phyloP scores from a whole-genome alignment of 2,329 filamentous ascomycete genomes.

The Alternaria rosae region DNA sequence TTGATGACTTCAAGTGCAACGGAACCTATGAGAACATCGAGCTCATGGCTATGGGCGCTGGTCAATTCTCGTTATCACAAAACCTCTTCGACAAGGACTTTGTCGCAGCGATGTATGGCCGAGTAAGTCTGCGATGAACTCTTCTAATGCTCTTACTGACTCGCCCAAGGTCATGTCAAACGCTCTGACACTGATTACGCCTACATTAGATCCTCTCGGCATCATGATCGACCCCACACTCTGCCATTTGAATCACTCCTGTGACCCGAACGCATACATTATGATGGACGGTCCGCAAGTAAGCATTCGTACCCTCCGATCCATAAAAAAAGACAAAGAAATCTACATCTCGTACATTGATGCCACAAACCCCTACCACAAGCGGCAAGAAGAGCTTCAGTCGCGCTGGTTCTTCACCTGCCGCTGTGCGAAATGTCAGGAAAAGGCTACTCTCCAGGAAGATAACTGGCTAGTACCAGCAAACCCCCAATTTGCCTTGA shows the following conservation, averaged over 20 bases:
- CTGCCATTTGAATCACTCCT: slow-evolving; percentile 68
- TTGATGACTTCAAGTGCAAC: slow-evolving; percentile 55
- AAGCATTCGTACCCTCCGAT: slow-evolving; percentile 59
- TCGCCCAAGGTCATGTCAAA: slow-evolving; percentile 60
- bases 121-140: slow-evolving; percentile 37
- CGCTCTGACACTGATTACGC: slow-evolving; percentile 64
- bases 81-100: slow-evolving; percentile 51
- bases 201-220: slow-evolving; percentile 65
- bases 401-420: slow-evolving; percentile 67
- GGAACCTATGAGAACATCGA: slow-evolving; percentile 56
- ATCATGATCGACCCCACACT: slow-evolving; percentile 65
- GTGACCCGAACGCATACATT: slow-evolving; percentile 65
- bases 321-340: slow-evolving; percentile 64
- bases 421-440: slow-evolving; percentile 60
- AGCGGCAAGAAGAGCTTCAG: slow-evolving; percentile 62
- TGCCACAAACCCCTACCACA: slow-evolving; percentile 58
- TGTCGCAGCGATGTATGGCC: slow-evolving; percentile 55
- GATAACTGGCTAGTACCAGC: slow-evolving; percentile 52
- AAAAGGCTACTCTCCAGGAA: slow-evolving; percentile 46
- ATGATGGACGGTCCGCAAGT: slow-evolving; percentile 63
- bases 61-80: slow-evolving; percentile 59
- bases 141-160: slow-evolving; percentile 27
- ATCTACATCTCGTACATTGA: slow-evolving; percentile 70
- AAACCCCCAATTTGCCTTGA: slow-evolving; percentile 27
- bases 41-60: slow-evolving; percentile 62